A percentile compares a stretch with the other conserved stretches of the same genome.
Conservation (phyloP, 2,329 filamentous ascomycete species). For the Aspergillus piperis region DNA sequence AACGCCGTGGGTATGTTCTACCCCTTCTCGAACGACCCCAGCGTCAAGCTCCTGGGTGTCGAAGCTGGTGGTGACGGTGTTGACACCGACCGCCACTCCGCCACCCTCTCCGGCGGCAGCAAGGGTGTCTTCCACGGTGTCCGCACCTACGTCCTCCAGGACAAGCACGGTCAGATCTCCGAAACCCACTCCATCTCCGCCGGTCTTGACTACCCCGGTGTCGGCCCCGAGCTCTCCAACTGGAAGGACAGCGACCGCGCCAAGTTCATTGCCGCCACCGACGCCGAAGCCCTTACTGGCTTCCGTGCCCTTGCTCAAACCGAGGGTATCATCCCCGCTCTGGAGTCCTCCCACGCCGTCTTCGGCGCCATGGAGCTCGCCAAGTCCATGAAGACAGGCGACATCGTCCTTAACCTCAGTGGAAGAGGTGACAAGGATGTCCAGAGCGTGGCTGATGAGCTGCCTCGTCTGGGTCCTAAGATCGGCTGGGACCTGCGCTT, state of each 20-base stretch:
- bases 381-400: constrained; percentile 83
- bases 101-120: constrained; percentile 80
- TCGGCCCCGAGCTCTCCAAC: constrained; percentile 84
- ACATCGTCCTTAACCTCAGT: constrained; percentile 90
- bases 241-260: constrained; percentile 93
- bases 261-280: constrained; percentile 86
- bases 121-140: constrained; percentile 96
- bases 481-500: constrained; percentile 73
- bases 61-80: constrained; percentile 94
- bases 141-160: constrained; percentile 91
- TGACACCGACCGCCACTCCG: constrained; percentile 80
- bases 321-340: constrained; percentile 94
- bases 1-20: constrained; percentile 99
- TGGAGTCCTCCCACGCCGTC: constrained; percentile 91
- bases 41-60: constrained; percentile 86
- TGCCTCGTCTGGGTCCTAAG: constrained; percentile 82
- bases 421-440: constrained; percentile 98
- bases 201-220: constrained; percentile 94
- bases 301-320: constrained; percentile 83
- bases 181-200: constrained; percentile 97
- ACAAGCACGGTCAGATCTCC: constrained; percentile 86
- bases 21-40: constrained; percentile 82
- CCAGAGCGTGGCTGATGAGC: constrained; percentile 92
- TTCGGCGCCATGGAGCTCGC: constrained; percentile 86
- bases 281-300: constrained; percentile 83